Conservation (phyloP, 225 moss, liverwort and hornwort genomes). For the Pseudisothecium myosuroides region DNA sequence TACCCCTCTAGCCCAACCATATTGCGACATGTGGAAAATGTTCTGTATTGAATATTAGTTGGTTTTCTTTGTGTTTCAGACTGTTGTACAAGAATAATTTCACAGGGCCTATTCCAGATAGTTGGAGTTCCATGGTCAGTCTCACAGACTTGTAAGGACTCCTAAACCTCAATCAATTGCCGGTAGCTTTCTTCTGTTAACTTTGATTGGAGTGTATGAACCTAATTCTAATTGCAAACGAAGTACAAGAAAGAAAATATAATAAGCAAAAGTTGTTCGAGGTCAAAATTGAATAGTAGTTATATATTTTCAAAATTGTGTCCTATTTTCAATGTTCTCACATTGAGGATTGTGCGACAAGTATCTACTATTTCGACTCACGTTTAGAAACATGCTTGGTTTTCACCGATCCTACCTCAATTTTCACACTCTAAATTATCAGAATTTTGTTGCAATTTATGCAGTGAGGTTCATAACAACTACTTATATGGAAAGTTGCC, state of each 20-base stretch:
- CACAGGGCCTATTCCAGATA: conserved; percentile 37
- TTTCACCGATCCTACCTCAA: not conserved
- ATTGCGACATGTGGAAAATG: not conserved
- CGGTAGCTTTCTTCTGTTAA: not conserved
- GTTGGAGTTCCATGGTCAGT: conserved; percentile 25
- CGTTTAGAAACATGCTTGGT: not conserved
- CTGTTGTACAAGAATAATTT: conserved; percentile 29
- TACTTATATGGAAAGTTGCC: conserved; percentile 20
- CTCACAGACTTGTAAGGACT: conserved; percentile 23
- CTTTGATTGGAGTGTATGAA: not conserved
- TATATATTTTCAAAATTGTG: not conserved
- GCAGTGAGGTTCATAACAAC: conserved; percentile 35
- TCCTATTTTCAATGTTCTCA: not conserved
- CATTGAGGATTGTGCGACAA: not conserved
- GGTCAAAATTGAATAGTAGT: too few species aligned
- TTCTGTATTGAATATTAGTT: not conserved
- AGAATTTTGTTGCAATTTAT: not conserved
- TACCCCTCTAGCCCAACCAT: not conserved
- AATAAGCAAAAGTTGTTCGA: not conserved
- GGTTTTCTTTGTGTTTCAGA: not conserved
- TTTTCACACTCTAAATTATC: not conserved
- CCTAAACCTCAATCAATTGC: not conserved
- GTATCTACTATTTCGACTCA: too few species aligned
- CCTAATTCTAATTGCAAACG: not conserved
- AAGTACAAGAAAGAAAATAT: not conserved